Conservation (phyloP, 2,329 filamentous ascomycete genomes). For the Nemania sp. region DNA sequence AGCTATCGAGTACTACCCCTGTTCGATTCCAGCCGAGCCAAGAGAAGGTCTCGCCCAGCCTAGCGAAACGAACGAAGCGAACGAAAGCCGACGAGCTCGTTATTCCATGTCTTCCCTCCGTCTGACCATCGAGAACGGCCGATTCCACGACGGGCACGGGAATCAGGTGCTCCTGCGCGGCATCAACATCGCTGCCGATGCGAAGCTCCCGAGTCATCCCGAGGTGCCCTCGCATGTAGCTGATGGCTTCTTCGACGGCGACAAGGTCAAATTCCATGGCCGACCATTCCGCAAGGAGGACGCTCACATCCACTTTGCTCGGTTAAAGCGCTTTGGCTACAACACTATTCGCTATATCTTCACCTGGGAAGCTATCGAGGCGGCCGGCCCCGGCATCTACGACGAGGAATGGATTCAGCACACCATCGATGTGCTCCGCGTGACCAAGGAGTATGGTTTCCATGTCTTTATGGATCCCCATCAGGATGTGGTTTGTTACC, state of each 20-base stretch:
- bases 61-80: too few species aligned
- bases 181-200: conserved; percentile 90
- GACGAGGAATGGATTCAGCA: conserved; percentile 93
- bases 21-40: too few species aligned
- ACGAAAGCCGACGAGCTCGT: background rate
- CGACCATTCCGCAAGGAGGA: conserved; percentile 83
- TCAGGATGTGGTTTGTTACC: conserved; percentile 80
- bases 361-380: conserved; percentile 98
- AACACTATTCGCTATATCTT: conserved; percentile 97
- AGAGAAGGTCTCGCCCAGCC: too few species aligned
- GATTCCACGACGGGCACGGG: conserved; percentile 79
- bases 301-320: conserved; percentile 82
- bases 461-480: conserved; percentile 99
- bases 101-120: conserved; percentile 70
- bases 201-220: conserved; percentile 83
- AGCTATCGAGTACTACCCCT: too few species aligned
- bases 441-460: conserved; percentile 89
- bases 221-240: conserved; percentile 77
- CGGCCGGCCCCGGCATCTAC: conserved; percentile 85
- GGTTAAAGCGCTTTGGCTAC: conserved; percentile 87
- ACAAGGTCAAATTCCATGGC: conserved; percentile 85
- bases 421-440: conserved; percentile 80
- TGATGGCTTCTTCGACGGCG: conserved; percentile 87
- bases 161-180: conserved; percentile 88
- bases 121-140: conserved; percentile 80